Percentiles rank a stretch among this genome's conserved stretches.
Conservation (phyloP, 1,284 basidiomycete species). For the Meripilus lineatus region DNA sequence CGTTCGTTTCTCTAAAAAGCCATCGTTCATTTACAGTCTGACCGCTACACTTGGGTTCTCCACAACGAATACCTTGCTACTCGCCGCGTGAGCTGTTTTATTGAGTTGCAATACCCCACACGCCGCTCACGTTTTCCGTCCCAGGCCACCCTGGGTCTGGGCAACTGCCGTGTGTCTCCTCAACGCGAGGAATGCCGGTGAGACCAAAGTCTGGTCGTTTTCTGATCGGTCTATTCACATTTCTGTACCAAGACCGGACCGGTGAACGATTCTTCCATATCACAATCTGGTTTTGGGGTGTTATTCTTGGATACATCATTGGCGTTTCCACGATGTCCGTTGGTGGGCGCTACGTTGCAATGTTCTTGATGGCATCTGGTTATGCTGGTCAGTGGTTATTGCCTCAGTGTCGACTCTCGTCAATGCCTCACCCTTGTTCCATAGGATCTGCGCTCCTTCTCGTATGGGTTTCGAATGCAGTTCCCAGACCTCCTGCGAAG, state of each 20-base stretch:
- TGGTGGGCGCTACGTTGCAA: conserved; percentile 53
- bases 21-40: conserved; percentile 33
- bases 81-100: conserved; percentile 46
- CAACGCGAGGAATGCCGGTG: conserved; percentile 65
- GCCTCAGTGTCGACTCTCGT: not conserved
- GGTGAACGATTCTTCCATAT: conserved; percentile 71
- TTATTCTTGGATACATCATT: conserved; percentile 60
- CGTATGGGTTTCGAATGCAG: conserved; percentile 59
- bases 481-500: conserved; percentile 62
- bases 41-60: conserved; percentile 62
- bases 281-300: conserved; percentile 50
- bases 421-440: no score
- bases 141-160: conserved; percentile 56
- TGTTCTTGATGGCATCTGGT: conserved; percentile 61
- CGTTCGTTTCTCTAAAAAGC: not conserved
- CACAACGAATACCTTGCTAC: conserved; percentile 53
- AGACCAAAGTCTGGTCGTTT: conserved; percentile 14
- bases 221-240: not conserved
- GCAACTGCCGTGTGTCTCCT: conserved; percentile 49
- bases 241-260: conserved; percentile 39
- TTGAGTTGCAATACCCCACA: no score
- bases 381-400: conserved; percentile 40
- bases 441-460: conserved; percentile 54
- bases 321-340: conserved; percentile 48
- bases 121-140: not conserved